These are phyloP conservation scores for Gastrolobium villosum DNA, from an alignment of 306 rosid species.

Conservation along the genomic window DNA sequence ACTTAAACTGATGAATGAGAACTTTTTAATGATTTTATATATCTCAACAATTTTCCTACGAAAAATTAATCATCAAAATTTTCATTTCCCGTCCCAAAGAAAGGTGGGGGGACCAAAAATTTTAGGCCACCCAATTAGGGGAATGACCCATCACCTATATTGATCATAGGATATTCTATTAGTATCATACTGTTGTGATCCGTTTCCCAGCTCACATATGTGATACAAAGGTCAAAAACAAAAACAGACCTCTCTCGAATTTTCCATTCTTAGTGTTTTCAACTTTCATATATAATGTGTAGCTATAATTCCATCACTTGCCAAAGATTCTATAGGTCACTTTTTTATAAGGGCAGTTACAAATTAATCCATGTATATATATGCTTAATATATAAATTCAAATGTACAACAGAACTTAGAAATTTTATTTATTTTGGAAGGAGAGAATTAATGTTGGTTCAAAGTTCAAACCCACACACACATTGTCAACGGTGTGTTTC, in stretches of 20 bases:
- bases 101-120: constrained; percentile 52
- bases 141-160: constrained; percentile 33
- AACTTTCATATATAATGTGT: constrained; percentile 9
- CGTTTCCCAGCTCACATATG: background rate
- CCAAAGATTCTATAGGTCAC: background rate
- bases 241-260: constrained; percentile 42
- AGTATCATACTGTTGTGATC: background rate
- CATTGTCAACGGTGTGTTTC: constrained; percentile 22
- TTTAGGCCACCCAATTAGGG: constrained; percentile 51
- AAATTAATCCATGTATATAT: background rate
- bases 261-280: constrained; percentile 5
- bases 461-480: no score
- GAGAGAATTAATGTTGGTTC: no score
- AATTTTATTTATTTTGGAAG: no score
- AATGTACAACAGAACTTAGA: background rate
- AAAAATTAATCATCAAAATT: background rate
- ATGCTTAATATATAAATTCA: background rate
- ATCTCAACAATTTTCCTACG: no score
- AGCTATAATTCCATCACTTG: background rate
- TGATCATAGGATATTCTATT: constrained; percentile 26
- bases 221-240: constrained; percentile 21
- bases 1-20: no score
- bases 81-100: constrained; percentile 30
- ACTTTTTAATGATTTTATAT: no score
- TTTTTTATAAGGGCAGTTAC: no score